phyloP scores from a whole-genome alignment of 2,329 filamentous ascomycete species.

The Penicillium sp. region DNA sequence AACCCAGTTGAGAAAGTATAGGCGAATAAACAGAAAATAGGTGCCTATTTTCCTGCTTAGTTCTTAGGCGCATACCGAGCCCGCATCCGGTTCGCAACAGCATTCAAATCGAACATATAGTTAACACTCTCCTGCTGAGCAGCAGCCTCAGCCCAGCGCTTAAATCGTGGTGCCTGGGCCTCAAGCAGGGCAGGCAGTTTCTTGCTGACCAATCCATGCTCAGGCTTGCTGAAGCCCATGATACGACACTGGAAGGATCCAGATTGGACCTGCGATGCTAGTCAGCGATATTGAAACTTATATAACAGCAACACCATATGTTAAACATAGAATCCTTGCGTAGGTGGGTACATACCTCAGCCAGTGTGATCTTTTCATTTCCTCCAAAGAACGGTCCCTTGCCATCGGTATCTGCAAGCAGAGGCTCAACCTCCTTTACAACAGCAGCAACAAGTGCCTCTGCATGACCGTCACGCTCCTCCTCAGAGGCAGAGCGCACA shows the following conservation, averaged over 20 bases:
- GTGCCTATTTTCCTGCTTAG: constrained; percentile 6
- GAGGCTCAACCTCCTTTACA: constrained; percentile 71
- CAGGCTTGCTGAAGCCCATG: constrained; percentile 55
- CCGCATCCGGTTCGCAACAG: constrained; percentile 44
- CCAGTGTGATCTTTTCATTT: constrained; percentile 65
- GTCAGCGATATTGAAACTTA: background rate
- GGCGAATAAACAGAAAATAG: background rate
- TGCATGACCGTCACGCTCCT: constrained; percentile 51
- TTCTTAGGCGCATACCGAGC: constrained; percentile 38
- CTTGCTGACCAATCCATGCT: constrained; percentile 51
- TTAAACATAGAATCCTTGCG: background rate
- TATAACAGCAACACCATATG: background rate
- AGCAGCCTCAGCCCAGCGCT: constrained; percentile 65
- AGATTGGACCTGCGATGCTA: constrained; percentile 53
- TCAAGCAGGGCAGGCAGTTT: constrained; percentile 49
- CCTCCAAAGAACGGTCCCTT: constrained; percentile 64
- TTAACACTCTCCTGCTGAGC: constrained; percentile 65
- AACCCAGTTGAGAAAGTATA: background rate
- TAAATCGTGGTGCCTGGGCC: constrained; percentile 63
- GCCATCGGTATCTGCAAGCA: constrained; percentile 54
- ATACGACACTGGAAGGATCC: constrained; percentile 68
- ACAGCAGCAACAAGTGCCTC: constrained; percentile 57
- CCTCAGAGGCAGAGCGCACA: constrained; percentile 49
- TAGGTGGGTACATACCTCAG: constrained; percentile 59
- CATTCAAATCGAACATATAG: constrained; percentile 60